Base-by-base conservation (phyloP, 169 alveolate species). In the Plasmodium berghei region DNA sequence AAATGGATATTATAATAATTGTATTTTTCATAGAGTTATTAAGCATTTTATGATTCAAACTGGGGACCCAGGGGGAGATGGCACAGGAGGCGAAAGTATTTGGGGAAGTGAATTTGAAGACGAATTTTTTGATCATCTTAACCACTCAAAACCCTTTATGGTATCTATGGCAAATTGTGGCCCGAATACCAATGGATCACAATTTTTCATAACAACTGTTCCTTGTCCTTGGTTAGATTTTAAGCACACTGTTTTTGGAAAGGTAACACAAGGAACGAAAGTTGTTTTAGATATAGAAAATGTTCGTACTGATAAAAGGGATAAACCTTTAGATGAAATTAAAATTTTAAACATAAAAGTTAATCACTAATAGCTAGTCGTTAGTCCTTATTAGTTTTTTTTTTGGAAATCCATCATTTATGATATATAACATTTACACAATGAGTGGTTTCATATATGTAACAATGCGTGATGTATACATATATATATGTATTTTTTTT, bases 81-180 rank as follows among this genome's bases (percentile, higher is more conserved):
- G 99, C 42, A 98, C 99, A 20, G 99, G 99, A 3, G 99, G 91
- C 70, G 92, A 87, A 67, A 93, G 96, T 22, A 90, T 94, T 5
- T 95, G 97, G 98, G 98, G 67, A 95, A 94, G 70, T 95, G 98
- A 97, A 75, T 98, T 98, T 88, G 99, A 98, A 63, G 99, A 98
- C 93, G 99, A 98, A 93, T 96, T 97, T 77, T 96, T 96, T 88
- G 98, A 96, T 56, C 93, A 96, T 18, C 95, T 98, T 42, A 97
- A 96, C 89, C 99, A 98, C 94, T 98, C 97, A 87, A 87, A 97
- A 63, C 98, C 99, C 5, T 98, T 96, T 87, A 95, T 97, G 49
- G 96, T 98, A 14, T 96, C 99, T 28, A 98, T 98, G 99, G 99
- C 99, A n/a, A 98, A 98, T 93, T 97, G 99, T 16, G 99, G 99